Evolutionary conservation across 495 filamentous ascomycete genomes (phyloP).

Genomic region (Echria macrotheca): DNA sequence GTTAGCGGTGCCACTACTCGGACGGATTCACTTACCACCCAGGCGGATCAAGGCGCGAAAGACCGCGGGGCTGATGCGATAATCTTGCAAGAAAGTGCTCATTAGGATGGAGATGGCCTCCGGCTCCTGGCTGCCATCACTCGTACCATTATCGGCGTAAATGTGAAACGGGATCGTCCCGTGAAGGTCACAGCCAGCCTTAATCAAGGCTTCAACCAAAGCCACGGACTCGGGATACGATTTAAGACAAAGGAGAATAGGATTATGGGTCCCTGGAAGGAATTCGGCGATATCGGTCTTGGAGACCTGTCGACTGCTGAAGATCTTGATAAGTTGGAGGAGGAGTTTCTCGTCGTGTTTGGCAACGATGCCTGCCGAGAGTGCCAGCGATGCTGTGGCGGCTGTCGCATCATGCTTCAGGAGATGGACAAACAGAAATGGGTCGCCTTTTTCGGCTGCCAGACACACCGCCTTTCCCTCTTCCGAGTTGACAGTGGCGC

Average conservation of each 20-base stretch:
- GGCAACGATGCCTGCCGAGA: slow-evolving; percentile 28
- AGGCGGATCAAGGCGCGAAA: slow-evolving; percentile 34
- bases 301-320: slow-evolving; percentile 10
- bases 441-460: slow-evolving; percentile 33
- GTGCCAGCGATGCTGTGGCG: slow-evolving; percentile 29
- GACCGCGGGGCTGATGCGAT: slow-evolving; percentile 27
- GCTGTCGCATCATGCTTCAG: slow-evolving; percentile 29
- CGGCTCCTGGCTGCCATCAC: slow-evolving; percentile 14
- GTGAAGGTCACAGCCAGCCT: slow-evolving; percentile 21
- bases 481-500: slow-evolving; percentile 38
- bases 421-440: slow-evolving; percentile 29
- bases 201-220: slow-evolving; percentile 18
- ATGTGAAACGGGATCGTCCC: slow-evolving; percentile 18
- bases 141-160: slow-evolving; percentile 3
- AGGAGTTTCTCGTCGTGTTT: slow-evolving; percentile 17
- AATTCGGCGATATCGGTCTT: slow-evolving; percentile 16
- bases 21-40: slow-evolving; percentile 23
- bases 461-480: slow-evolving; percentile 35
- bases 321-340: slow-evolving; percentile 15
- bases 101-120: slow-evolving; percentile 37
- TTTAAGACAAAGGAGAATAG: slow-evolving; percentile 24
- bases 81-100: slow-evolving; percentile 31
- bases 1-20: slow-evolving; percentile 10
- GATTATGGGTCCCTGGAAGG: slow-evolving; percentile 21
- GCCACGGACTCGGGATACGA: slow-evolving; percentile 19